These are phyloP conservation scores for Colletotrichum spinosum DNA, from an alignment of 2,329 filamentous ascomycete species.

Conservation along the genomic window DNA sequence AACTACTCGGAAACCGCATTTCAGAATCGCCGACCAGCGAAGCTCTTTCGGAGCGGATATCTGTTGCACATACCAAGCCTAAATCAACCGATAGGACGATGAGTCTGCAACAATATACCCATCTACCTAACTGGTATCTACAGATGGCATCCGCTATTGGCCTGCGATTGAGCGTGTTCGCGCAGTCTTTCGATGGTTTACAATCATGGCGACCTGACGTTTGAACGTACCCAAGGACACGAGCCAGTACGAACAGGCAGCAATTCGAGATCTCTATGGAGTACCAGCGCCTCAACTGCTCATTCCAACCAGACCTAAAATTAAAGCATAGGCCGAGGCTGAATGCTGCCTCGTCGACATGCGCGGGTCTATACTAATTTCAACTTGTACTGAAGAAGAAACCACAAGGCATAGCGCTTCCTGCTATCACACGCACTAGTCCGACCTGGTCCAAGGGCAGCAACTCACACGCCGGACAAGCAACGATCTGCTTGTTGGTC, in stretches of 20 bases:
- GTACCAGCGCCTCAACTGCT: neutral
- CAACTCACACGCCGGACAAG: slow-evolving; percentile 26
- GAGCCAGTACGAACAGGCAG: neutral
- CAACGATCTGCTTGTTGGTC: slow-evolving; percentile 9
- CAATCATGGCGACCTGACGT: too few species aligned
- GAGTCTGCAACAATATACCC: too few species aligned
- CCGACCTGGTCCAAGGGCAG: slow-evolving; percentile 2
- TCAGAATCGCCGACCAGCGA: too few species aligned
- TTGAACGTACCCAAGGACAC: too few species aligned
- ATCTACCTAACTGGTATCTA: too few species aligned
- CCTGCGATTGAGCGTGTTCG: too few species aligned
- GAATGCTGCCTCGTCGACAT: slow-evolving; percentile 13
- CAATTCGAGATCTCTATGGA: neutral
- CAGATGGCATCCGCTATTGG: too few species aligned
- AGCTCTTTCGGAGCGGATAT: too few species aligned
- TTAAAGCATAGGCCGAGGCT: slow-evolving; percentile 23
- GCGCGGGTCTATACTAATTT: slow-evolving; percentile 22
- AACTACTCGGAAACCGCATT: too few species aligned
- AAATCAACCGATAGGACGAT: too few species aligned
- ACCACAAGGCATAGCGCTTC: slow-evolving; percentile 9
- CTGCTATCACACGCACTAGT: slow-evolving; percentile 1
- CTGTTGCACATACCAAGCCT: too few species aligned
- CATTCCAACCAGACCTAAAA: slow-evolving; percentile 10
- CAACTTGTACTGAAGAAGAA: neutral
- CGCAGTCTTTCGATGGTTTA: too few species aligned